Conservation (phyloP, 257 asterid genomes). For the Fraxinus excelsior region DNA sequence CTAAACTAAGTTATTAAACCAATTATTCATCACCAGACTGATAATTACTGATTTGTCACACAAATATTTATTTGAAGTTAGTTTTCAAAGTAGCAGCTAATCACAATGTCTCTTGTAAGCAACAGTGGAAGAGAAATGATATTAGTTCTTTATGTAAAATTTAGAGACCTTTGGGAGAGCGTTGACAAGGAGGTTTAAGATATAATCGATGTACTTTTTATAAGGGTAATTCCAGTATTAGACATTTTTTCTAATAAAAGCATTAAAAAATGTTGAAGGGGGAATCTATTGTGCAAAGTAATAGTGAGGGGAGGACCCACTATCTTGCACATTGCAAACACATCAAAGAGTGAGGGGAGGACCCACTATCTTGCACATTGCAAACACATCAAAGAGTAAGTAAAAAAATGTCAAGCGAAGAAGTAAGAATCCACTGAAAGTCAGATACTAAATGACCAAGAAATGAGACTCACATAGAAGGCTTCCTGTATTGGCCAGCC, state of each 20-base stretch:
- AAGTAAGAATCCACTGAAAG: constrained; percentile 13
- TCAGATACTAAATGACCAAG: constrained; percentile 14
- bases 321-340: no score
- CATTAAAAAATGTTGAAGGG: background rate
- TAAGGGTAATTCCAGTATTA: background rate
- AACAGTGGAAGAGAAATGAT: background rate
- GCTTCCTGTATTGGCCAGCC: constrained; percentile 98
- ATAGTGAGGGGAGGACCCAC: no score
- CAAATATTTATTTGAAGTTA: background rate
- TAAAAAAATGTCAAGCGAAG: constrained; percentile 14
- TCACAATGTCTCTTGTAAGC: background rate
- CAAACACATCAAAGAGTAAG: constrained; percentile 21
- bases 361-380: constrained; percentile 5
- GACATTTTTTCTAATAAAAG: background rate
- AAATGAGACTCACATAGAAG: constrained; percentile 62
- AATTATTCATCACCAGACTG: background rate
- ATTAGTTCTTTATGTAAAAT: background rate
- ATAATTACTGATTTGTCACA: background rate
- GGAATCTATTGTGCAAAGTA: background rate
- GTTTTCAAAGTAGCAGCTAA: background rate
- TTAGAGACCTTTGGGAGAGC: background rate
- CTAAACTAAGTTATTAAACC: no score
- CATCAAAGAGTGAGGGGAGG: no score
- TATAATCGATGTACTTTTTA: background rate
- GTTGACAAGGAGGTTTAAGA: background rate